Percentiles rank a stretch among this genome's conserved stretches.
Conservation (phyloP, 306 rosid genomes). For the Castanea sativa region DNA sequence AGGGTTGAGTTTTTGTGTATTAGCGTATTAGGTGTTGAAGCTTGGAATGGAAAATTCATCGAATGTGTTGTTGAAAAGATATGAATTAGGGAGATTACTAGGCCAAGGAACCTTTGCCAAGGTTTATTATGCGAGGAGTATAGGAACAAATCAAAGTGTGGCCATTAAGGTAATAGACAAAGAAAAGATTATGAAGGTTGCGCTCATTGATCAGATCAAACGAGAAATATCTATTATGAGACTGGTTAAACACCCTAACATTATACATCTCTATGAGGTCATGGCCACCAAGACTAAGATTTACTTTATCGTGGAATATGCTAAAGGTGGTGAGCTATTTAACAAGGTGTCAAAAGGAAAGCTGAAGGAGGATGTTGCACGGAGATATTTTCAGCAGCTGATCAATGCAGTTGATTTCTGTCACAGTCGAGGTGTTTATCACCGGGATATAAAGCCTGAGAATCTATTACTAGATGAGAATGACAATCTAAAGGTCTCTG, state of each 20-base stretch:
- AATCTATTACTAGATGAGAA: conserved; percentile 80
- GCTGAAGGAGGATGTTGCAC: conserved; percentile 69
- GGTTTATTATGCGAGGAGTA: conserved; percentile 80
- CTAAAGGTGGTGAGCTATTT: conserved; percentile 91
- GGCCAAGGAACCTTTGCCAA: conserved; percentile 88
- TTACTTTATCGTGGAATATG: conserved; percentile 81
- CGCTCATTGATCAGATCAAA: conserved; percentile 59
- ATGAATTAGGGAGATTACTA: conserved; percentile 75
- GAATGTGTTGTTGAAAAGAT: conserved; percentile 49
- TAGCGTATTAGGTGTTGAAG: conserved; percentile 16
- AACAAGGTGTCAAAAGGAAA: conserved; percentile 73
- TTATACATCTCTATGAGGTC: conserved; percentile 75
- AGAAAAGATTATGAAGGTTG: conserved; percentile 56
- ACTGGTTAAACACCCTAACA: conserved; percentile 71
- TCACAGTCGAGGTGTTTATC: conserved; percentile 88
- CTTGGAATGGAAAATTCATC: conserved; percentile 59
- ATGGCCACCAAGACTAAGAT: conserved; percentile 90
- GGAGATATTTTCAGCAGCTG: conserved; percentile 72
- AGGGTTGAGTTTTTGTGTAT: conserved; percentile 13
- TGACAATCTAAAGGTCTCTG: conserved; percentile 76
- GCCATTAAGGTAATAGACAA: conserved; percentile 81
- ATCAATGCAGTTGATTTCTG: conserved; percentile 78
- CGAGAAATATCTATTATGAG: conserved; percentile 79
- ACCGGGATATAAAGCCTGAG: conserved; percentile 90
- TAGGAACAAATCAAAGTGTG: conserved; percentile 61